Percentiles rank a stretch among this genome's conserved stretches.
Evolutionary conservation across 257 asterid species (phyloP).

Genomic region (Plantago ovata): DNA sequence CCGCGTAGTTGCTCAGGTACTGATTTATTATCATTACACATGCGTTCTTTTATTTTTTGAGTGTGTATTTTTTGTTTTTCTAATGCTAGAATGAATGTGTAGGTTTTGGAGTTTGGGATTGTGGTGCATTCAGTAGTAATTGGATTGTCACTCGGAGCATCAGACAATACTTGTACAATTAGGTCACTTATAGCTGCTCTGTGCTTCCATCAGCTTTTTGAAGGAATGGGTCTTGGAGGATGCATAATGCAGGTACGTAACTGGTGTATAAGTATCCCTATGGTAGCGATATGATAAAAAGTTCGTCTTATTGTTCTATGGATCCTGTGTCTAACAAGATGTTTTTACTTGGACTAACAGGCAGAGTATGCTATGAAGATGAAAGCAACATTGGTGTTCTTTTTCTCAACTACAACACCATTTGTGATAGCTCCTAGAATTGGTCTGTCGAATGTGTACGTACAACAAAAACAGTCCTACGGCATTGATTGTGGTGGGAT

Average conservation of each 20-base stretch:
- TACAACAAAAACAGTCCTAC: slow-evolving; percentile 38
- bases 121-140: slow-evolving; percentile 31
- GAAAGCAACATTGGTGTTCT: slow-evolving; percentile 33
- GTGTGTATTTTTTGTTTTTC: background rate
- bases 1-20: slow-evolving; percentile 17
- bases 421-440: slow-evolving; percentile 35
- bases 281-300: background rate
- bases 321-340: background rate
- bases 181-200: slow-evolving; percentile 28
- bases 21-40: background rate
- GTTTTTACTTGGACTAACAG: slow-evolving; percentile 13
- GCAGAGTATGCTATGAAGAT: slow-evolving; percentile 30
- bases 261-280: background rate
- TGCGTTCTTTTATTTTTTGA: background rate
- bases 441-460: slow-evolving; percentile 35
- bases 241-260: slow-evolving; percentile 43
- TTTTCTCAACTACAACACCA: slow-evolving; percentile 42
- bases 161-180: slow-evolving; percentile 25
- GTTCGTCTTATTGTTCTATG: background rate
- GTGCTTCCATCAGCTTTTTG: slow-evolving; percentile 32
- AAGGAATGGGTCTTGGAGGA: slow-evolving; percentile 41
- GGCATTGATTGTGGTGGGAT: slow-evolving; percentile 38
- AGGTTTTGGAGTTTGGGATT: slow-evolving; percentile 30
- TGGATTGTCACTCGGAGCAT: slow-evolving; percentile 27
- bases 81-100: background rate